Evolutionary conservation across 2,329 filamentous ascomycete genomes (phyloP), one percentile per base, ranked within the genome.

Genomic region (Myriosclerotinia duriaeana): DNA sequence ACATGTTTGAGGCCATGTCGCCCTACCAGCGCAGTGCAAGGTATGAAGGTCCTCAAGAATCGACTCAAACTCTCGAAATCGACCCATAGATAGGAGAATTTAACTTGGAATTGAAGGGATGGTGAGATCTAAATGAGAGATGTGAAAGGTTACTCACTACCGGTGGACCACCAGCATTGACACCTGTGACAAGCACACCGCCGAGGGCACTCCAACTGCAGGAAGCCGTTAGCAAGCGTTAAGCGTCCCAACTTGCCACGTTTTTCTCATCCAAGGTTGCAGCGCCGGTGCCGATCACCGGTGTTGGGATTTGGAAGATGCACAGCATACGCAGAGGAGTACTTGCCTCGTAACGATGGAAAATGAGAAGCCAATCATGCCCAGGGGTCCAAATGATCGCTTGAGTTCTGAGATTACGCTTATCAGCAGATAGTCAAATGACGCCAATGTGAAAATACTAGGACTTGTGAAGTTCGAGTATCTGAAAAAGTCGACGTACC

Each of bases 311-410:
- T 50, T 8, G 8, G 46, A 50, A 26, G 34, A 50, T 53, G 46
- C 46, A 68, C 58, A 59, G 68, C 75, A 68, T 70, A 80, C 14
- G 58, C 58, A 50, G 34, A 50, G 50, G 34, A 58, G 30, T 26
- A 40, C 58, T 61, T 38, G 36, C 79, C 78, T 83, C 42, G 84
- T 86, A 53, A 87, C 82, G 55, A 87, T 83, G 66, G 79, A 82
- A 74, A 87, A 87, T 55, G 80, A 82, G 75, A 87, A 87, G 0
- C 83, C 84, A 44, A 87, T 79, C 82, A 87, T 87, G 46, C 84
- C 83, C 38, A 86, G 70, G 7, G 85, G 74, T 12, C 82, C 78
- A 70, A 86, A 87, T 11, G 79, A 82, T 11, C 84, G 82, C 73
- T 84, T 85, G 70, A 87, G 79, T 74, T 87, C 83, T 84, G 67